Conservation (phyloP, 257 asterid genomes). For the Solanum sejunctum region DNA sequence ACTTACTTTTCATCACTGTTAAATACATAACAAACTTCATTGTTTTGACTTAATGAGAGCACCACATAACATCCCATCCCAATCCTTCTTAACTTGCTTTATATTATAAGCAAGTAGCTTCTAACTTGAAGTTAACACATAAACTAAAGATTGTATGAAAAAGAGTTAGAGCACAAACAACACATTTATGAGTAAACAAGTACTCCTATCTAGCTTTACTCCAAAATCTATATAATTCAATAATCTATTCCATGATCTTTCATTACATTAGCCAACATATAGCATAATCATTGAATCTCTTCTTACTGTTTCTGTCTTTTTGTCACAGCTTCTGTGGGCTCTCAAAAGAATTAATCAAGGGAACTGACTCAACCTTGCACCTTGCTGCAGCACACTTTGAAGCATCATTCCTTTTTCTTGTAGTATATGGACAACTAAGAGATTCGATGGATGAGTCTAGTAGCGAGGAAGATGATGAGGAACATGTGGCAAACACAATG, state of each 20-base stretch:
- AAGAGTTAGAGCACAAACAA: not conserved
- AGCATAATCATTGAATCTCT: not conserved
- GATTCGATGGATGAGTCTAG: too few relatives aligned
- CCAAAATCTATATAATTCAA: not conserved
- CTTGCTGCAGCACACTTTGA: not conserved
- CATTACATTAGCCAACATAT: not conserved
- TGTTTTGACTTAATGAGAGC: not conserved
- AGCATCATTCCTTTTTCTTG: too few relatives aligned
- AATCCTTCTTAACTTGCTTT: too few relatives aligned
- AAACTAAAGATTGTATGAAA: not conserved
- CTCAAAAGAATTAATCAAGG: not conserved
- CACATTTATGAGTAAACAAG: not conserved
- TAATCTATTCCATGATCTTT: not conserved
- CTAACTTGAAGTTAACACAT: not conserved
- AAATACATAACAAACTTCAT: not conserved
- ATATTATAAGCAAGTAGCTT: not conserved
- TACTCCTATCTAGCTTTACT: not conserved
- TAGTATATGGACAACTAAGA: too few relatives aligned
- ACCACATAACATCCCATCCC: too few relatives aligned
- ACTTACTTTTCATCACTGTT: not conserved
- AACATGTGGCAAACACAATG: too few relatives aligned
- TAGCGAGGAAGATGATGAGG: too few relatives aligned
- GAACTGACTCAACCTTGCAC: not conserved
- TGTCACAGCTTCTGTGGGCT: not conserved
- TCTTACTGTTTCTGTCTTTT: not conserved